These are phyloP conservation scores for Debaryomyces udenii DNA, from an alignment of 1,139 yeast species.

Conservation along the genomic window DNA sequence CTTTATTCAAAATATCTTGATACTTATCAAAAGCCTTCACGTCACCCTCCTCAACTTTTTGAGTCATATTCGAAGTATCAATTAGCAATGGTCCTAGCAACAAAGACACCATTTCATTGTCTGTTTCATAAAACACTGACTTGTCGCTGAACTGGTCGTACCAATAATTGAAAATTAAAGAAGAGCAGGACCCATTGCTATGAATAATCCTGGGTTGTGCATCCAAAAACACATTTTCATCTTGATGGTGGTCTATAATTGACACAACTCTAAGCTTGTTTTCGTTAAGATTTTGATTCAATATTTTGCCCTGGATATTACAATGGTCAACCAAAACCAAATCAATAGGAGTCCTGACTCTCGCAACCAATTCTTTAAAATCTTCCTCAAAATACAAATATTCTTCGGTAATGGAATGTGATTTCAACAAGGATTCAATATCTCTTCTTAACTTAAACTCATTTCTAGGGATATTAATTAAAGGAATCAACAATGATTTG, in stretches of 20 bases:
- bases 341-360: slow-evolving; percentile 25
- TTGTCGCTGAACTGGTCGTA: slow-evolving; percentile 26
- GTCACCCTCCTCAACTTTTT: slow-evolving; percentile 62
- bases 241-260: slow-evolving; percentile 87
- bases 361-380: slow-evolving; percentile 27
- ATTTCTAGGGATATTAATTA: slow-evolving; percentile 67
- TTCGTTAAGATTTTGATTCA: slow-evolving; percentile 25
- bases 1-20: slow-evolving; percentile 17
- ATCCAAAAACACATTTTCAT: slow-evolving; percentile 53
- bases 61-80: slow-evolving; percentile 69
- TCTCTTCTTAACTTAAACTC: slow-evolving; percentile 77
- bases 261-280: slow-evolving; percentile 47
- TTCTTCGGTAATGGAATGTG: slow-evolving; percentile 51
- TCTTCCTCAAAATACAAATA: slow-evolving; percentile 72
- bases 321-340: slow-evolving; percentile 84
- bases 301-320: slow-evolving; percentile 56
- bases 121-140: slow-evolving; percentile 18
- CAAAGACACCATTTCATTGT: slow-evolving; percentile 47
- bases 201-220: slow-evolving; percentile 63
- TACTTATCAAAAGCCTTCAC: slow-evolving; percentile 43
- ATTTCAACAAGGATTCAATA: slow-evolving; percentile 54
- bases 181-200: slow-evolving; percentile 76
- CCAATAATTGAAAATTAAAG: slow-evolving; percentile 72
- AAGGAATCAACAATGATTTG: slow-evolving; percentile 51
- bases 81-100: slow-evolving; percentile 69